Conservation (phyloP, 177 flowering plant genomes). For the Telopea speciosissima region DNA sequence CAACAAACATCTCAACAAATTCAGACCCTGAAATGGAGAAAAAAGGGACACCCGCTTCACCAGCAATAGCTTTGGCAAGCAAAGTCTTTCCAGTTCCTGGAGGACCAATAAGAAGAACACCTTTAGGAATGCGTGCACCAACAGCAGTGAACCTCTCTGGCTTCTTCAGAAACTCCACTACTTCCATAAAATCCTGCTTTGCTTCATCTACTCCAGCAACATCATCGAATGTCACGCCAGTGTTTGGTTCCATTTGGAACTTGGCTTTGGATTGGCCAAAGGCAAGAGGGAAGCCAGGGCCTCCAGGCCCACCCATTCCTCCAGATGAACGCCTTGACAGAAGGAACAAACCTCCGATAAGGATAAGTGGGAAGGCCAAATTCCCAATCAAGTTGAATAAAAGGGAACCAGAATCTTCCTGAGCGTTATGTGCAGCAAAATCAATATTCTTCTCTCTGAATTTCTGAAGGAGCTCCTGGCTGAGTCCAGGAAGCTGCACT, state of each 20-base stretch:
- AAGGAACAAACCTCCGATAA: slow-evolving; percentile 89
- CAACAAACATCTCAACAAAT: slow-evolving; percentile 98
- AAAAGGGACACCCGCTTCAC: slow-evolving; percentile 97
- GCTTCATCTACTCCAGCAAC: slow-evolving; percentile 99
- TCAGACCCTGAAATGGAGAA: slow-evolving; percentile 96
- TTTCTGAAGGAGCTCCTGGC: slow-evolving; percentile 96
- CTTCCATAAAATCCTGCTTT: slow-evolving; percentile 96
- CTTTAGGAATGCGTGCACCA: slow-evolving; percentile 97
- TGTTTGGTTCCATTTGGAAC: slow-evolving; percentile 98
- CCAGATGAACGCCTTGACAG: slow-evolving; percentile 89
- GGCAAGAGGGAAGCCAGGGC: slow-evolving; percentile 79
- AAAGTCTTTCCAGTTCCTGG: slow-evolving; percentile 97
- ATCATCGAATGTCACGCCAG: slow-evolving; percentile 97
- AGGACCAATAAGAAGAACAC: slow-evolving; percentile 92
- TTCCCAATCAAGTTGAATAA: slow-evolving; percentile 82
- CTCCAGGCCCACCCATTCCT: slow-evolving; percentile 98
- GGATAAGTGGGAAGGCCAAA: slow-evolving; percentile 76
- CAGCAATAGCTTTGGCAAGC: slow-evolving; percentile 94
- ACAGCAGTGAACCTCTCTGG: slow-evolving; percentile 96
- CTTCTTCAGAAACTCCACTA: slow-evolving; percentile 92
- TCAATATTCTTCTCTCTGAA: slow-evolving; percentile 92
- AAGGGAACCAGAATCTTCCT: slow-evolving; percentile 87
- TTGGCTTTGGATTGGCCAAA: slow-evolving; percentile 95
- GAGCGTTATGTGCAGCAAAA: slow-evolving; percentile 95
- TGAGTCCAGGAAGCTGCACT: slow-evolving; percentile 93